Evolutionary conservation across 2,329 filamentous ascomycete species (phyloP).

Genomic region (Grosmannia clavigera): DNA sequence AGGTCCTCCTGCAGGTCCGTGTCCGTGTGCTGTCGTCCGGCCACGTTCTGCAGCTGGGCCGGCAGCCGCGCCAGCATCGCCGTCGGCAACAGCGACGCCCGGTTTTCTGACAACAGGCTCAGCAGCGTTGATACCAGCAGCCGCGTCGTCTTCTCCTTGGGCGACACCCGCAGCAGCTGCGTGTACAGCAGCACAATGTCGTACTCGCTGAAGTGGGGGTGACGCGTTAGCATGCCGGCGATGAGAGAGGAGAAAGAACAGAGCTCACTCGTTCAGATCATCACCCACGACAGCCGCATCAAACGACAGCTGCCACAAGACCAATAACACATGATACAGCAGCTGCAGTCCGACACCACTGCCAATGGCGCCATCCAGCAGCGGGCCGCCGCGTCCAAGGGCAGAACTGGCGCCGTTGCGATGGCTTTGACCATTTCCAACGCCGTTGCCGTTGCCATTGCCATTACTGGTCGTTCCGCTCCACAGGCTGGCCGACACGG

Average conservation of each 20-base stretch:
- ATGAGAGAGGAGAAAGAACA: neutral
- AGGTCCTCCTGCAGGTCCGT: conserved; percentile 53
- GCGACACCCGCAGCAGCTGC: conserved; percentile 81
- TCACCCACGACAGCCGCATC: conserved; percentile 63
- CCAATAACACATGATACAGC: conserved; percentile 84
- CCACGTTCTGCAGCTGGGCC: conserved; percentile 49
- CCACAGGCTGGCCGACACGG: conserved; percentile 47
- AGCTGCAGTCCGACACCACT: conserved; percentile 86
- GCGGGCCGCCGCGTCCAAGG: conserved; percentile 15
- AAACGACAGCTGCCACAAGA: conserved; percentile 94
- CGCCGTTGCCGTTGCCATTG: neutral
- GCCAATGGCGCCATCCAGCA: conserved; percentile 48
- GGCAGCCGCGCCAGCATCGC: conserved; percentile 79
- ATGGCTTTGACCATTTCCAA: conserved; percentile 13
- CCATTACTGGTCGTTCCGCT: conserved; percentile 34
- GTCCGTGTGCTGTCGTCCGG: conserved; percentile 50
- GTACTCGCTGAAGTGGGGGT: conserved; percentile 56
- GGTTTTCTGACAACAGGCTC: conserved; percentile 64
- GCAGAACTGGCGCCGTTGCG: neutral
- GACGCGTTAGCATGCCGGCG: neutral
- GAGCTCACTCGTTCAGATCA: conserved; percentile 70
- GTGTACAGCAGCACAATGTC: conserved; percentile 86
- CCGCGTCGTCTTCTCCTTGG: conserved; percentile 95
- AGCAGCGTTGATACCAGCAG: conserved; percentile 79
- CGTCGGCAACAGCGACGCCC: conserved; percentile 64